Percentiles rank a stretch among this genome's conserved stretches.
Evolutionary conservation across 495 filamentous ascomycete species (phyloP).

Genomic region (Aspergillus affinis): DNA sequence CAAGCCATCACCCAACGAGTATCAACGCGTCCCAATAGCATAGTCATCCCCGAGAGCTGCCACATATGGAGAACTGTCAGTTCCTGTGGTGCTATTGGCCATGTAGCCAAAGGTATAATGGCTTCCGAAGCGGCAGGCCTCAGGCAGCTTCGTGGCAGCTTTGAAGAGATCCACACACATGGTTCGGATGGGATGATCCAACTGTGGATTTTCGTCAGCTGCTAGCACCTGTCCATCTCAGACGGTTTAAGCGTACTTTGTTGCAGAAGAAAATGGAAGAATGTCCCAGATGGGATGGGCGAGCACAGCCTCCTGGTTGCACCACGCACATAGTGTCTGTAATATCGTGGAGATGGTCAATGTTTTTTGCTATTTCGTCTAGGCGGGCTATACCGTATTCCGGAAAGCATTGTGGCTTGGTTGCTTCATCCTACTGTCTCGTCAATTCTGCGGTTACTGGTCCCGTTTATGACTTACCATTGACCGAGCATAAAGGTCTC

Average conservation of each 20-base stretch:
- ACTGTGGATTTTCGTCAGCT: constrained; percentile 5
- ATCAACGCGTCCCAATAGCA: neutral
- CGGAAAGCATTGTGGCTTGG: constrained; percentile 3
- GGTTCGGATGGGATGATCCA: neutral
- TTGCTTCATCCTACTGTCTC: constrained; percentile 2
- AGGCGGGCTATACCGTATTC: constrained; percentile 1
- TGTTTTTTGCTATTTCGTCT: neutral
- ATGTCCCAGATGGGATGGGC: constrained; percentile 2
- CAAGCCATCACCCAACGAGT: neutral
- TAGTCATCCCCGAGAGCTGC: constrained; percentile 2
- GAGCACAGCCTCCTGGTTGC: constrained; percentile 1
- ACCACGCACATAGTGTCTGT: neutral
- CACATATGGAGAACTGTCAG: constrained; percentile 4
- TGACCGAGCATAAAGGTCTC: constrained; percentile 4
- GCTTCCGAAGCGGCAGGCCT: constrained; percentile 5
- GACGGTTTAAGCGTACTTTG: neutral
- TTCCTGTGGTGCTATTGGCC: constrained; percentile 1
- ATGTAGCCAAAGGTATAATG: constrained; percentile 4
- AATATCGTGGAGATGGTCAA: constrained; percentile 1
- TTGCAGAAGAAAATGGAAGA: constrained; percentile 3
- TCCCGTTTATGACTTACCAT: neutral
- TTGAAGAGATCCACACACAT: constrained; percentile 1
- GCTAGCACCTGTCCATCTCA: neutral
- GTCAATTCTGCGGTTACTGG: constrained; percentile 3
- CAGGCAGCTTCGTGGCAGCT: constrained; percentile 4